phyloP scores from a whole-genome alignment of 2,329 filamentous ascomycete species.

The Sporothrix dimorphospora region DNA sequence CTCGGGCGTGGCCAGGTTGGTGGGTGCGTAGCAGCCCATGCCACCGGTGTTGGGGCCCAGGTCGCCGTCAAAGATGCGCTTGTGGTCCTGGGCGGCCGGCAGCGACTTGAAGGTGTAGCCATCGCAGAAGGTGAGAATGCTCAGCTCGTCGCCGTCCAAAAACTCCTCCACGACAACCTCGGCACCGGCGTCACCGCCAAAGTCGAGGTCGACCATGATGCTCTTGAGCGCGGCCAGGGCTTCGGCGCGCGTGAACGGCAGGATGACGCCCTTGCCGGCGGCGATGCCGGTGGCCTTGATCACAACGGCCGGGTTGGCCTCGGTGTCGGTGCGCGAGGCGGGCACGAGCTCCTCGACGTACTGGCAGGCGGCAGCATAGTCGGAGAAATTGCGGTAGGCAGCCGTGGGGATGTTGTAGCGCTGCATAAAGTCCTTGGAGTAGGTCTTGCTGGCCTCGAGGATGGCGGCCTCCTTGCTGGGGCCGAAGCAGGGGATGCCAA shows the following conservation, averaged over 20 bases:
- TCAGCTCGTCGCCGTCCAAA: constrained; percentile 87
- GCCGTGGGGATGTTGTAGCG: constrained; percentile 88
- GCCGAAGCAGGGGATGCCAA: constrained; percentile 80
- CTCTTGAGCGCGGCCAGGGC: constrained; percentile 79
- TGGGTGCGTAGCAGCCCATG: constrained; percentile 97
- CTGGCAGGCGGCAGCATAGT: constrained; percentile 70
- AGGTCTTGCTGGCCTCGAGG: constrained; percentile 96
- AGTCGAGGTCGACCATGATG: constrained; percentile 88
- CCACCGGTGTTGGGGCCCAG: constrained; percentile 92
- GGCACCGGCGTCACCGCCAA: constrained; percentile 75
- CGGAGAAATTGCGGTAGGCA: constrained; percentile 83
- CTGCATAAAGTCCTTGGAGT: constrained; percentile 98
- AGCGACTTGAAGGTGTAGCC: constrained; percentile 81
- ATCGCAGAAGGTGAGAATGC: constrained; percentile 88
- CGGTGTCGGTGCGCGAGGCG: constrained; percentile 15
- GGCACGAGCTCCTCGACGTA: constrained; percentile 60
- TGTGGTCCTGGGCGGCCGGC: constrained; percentile 94
- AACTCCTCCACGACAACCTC: constrained; percentile 97
- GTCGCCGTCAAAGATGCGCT: constrained; percentile 89
- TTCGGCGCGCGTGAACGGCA: constrained; percentile 80
- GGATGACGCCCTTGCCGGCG: constrained; percentile 93
- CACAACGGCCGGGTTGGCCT: constrained; percentile 75
- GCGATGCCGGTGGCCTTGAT: constrained; percentile 91
- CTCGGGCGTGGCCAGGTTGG: constrained; percentile 73
- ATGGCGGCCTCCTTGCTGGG: constrained; percentile 81